A percentile compares a stretch with the other conserved stretches of the same genome.
Evolutionary conservation across 2,329 filamentous ascomycete species (phyloP).

Genomic region (Pseudocercospora macadamiae): DNA sequence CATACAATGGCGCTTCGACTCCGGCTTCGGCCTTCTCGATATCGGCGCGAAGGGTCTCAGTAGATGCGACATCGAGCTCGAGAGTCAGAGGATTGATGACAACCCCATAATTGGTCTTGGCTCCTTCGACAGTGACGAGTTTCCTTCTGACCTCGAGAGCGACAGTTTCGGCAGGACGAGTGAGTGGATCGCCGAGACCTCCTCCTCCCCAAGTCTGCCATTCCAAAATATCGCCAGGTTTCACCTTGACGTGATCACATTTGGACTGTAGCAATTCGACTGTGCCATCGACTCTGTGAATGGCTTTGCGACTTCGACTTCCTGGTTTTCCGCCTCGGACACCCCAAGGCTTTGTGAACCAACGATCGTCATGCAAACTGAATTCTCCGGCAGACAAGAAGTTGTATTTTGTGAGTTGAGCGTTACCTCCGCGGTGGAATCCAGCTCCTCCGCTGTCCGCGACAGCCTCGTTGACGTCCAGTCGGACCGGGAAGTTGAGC

Average conservation of each 20-base stretch:
- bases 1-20: slow-evolving; percentile 26
- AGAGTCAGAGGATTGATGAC: slow-evolving; percentile 27
- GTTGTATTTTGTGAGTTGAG: slow-evolving; percentile 30
- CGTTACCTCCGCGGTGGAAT: slow-evolving; percentile 31
- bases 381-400: slow-evolving; percentile 32
- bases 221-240: slow-evolving; percentile 30
- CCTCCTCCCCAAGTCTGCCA: slow-evolving; percentile 34
- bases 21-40: slow-evolving; percentile 31
- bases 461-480: slow-evolving; percentile 34
- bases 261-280: slow-evolving; percentile 25
- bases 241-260: slow-evolving; percentile 33
- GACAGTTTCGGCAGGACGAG: slow-evolving; percentile 29
- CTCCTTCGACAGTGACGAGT: slow-evolving; percentile 28
- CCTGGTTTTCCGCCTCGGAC: slow-evolving; percentile 32
- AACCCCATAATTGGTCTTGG: slow-evolving; percentile 30
- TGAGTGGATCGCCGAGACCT: slow-evolving; percentile 29
- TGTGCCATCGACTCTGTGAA: slow-evolving; percentile 26
- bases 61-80: slow-evolving; percentile 25
- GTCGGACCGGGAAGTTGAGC: slow-evolving; percentile 32
- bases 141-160: slow-evolving; percentile 31
- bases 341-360: slow-evolving; percentile 33
- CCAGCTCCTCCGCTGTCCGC: slow-evolving; percentile 32
- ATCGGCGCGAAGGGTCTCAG: slow-evolving; percentile 29
- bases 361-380: slow-evolving; percentile 32
- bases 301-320: slow-evolving; percentile 28